phyloP scores from a whole-genome alignment of 306 rosid genomes.

The Crataegus laevigata region DNA sequence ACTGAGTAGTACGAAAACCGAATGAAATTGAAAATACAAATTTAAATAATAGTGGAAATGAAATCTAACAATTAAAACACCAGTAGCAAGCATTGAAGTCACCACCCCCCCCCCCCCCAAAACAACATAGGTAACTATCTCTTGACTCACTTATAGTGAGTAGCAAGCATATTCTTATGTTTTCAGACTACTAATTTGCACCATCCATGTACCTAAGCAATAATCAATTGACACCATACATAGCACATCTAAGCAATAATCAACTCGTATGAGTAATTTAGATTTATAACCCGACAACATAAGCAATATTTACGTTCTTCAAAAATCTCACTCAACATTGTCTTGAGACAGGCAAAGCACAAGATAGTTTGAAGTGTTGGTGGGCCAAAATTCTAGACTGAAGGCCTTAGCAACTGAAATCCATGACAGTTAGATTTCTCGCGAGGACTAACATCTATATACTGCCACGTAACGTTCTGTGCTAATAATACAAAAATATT shows the following conservation, averaged over 20 bases:
- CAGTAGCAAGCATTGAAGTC: no score
- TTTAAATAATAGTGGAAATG: no score
- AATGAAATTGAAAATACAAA: no score
- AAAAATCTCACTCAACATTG: neutral
- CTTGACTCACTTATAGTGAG: neutral
- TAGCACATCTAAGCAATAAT: neutral
- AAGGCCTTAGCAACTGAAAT: no score
- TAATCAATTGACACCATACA: neutral
- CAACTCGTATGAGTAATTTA: neutral
- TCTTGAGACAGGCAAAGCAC: no score
- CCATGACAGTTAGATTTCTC: no score
- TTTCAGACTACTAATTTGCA: neutral
- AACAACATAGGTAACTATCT: neutral
- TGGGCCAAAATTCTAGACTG: no score
- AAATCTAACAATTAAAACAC: no score
- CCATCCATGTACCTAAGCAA: neutral
- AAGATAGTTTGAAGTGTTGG: no score
- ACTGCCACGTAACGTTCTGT: fast-evolving
- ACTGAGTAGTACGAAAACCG: no score
- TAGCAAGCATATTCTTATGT: neutral
- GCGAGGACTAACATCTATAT: no score
- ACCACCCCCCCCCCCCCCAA: neutral
- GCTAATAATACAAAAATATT: no score
- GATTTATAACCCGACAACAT: fast-evolving
- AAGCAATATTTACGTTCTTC: neutral